Conservation (phyloP, 352 stramenopile species). For the Plasmopara viticola region DNA sequence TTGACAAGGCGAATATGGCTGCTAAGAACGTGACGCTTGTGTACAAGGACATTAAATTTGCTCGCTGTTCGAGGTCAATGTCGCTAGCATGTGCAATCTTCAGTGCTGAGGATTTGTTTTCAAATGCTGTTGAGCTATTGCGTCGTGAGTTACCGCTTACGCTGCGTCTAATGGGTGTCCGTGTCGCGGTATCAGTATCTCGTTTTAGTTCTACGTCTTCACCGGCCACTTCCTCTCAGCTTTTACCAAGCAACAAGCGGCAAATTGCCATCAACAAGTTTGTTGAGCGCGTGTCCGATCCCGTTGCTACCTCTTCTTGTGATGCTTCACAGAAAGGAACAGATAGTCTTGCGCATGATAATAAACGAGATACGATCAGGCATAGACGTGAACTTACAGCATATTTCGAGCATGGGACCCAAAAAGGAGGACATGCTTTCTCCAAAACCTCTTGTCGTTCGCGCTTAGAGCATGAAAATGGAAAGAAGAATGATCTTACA, state of each 20-base stretch:
- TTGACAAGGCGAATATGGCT: constrained; percentile 34
- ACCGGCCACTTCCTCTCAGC: constrained; percentile 3
- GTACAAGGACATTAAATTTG: constrained; percentile 66
- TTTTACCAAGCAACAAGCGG: constrained; percentile 22
- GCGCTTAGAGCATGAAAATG: constrained; percentile 4
- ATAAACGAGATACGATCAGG: constrained; percentile 1
- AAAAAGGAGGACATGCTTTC: background rate
- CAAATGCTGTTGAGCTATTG: constrained; percentile 40
- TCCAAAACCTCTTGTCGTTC: background rate
- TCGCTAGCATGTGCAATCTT: constrained; percentile 36
- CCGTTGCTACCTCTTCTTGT: constrained; percentile 1
- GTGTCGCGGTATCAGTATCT: constrained; percentile 40
- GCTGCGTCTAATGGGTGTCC: constrained; percentile 60
- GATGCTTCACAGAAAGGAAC: background rate
- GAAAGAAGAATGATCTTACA: constrained; percentile 6
- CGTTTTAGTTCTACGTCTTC: constrained; percentile 9
- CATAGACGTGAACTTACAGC: background rate
- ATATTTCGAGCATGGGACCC: background rate
- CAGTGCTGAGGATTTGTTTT: constrained; percentile 41
- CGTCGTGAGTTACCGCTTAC: constrained; percentile 61
- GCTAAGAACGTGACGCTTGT: constrained; percentile 64
- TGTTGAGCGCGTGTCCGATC: constrained; percentile 13
- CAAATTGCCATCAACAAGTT: constrained; percentile 49
- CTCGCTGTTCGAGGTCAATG: constrained; percentile 43
- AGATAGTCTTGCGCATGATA: constrained; percentile 2